A percentile compares a stretch with the other conserved stretches of the same genome.
Conservation (phyloP, 176 grass and related monocot species). For the Triticum aestivum region DNA sequence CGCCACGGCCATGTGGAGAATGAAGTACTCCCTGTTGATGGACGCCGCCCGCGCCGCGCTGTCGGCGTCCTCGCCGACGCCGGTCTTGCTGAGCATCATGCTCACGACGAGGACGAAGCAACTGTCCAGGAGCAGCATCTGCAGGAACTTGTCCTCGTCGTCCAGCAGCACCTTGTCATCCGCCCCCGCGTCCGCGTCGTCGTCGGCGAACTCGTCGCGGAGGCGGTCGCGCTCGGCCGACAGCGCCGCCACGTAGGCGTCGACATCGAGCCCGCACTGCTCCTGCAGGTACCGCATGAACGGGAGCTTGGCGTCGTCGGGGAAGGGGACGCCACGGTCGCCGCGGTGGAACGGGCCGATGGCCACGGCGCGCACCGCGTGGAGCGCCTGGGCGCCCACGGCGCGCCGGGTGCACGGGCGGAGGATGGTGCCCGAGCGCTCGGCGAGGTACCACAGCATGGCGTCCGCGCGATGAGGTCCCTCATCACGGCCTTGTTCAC, state of each 20-base stretch:
- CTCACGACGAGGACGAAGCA: slow-evolving; percentile 45
- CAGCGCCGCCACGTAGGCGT: slow-evolving; percentile 1
- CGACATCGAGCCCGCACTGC: slow-evolving; percentile 20
- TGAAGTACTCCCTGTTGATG: slow-evolving; percentile 40
- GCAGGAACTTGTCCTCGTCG: slow-evolving; percentile 27
- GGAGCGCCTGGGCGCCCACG: slow-evolving; percentile 14
- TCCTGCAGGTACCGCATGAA: slow-evolving; percentile 48
- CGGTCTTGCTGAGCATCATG: slow-evolving; percentile 31
- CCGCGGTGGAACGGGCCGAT: slow-evolving; percentile 56
- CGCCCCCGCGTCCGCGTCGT: neutral
- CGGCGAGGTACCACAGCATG: slow-evolving; percentile 47
- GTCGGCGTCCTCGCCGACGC: neutral
- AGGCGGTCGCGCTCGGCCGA: slow-evolving; percentile 16
- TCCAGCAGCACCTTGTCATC: neutral
- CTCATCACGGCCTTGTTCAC: slow-evolving; percentile 39
- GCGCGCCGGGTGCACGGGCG: slow-evolving; percentile 27
- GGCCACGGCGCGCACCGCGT: slow-evolving; percentile 45
- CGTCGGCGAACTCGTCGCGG: slow-evolving; percentile 37
- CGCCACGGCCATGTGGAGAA: slow-evolving; percentile 36
- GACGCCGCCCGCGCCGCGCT: slow-evolving; percentile 24
- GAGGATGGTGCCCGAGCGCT: slow-evolving; percentile 41
- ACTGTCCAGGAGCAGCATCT: slow-evolving; percentile 62
- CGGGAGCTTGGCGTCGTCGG: slow-evolving; percentile 42
- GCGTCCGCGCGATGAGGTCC: slow-evolving; percentile 48
- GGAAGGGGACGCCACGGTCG: slow-evolving; percentile 16